phyloP scores from a whole-genome alignment of 1,139 yeast species.

The Blastobotrys serpentis region DNA sequence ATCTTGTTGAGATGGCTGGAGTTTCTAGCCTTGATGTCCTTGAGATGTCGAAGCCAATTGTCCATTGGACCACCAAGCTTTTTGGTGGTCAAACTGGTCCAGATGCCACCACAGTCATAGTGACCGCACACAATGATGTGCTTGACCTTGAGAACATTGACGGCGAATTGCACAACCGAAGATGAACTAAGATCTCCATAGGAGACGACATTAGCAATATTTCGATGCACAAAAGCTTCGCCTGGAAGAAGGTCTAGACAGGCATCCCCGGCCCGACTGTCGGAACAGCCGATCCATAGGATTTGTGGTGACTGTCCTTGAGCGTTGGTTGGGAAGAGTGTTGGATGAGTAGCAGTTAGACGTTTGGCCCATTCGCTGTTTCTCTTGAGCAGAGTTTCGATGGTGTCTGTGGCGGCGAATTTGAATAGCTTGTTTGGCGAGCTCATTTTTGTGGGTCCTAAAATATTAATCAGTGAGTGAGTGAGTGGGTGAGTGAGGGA shows the following conservation, averaged over 20 bases:
- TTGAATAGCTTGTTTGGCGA: conserved; percentile 9
- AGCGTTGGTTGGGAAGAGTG: conserved; percentile 65
- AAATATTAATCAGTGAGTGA: neutral
- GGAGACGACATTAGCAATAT: conserved; percentile 79
- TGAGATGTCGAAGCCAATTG: conserved; percentile 72
- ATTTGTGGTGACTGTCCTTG: conserved; percentile 93
- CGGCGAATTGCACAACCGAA: conserved; percentile 87
- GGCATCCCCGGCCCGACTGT: conserved; percentile 83
- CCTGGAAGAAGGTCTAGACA: conserved; percentile 82
- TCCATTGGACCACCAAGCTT: conserved; percentile 74
- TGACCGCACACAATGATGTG: conserved; percentile 95
- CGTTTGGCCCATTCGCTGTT: conserved; percentile 68
- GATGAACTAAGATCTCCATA: conserved; percentile 73
- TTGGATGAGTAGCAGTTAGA: conserved; percentile 59
- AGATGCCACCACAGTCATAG: conserved; percentile 94
- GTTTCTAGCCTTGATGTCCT: conserved; percentile 66
- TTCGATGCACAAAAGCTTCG: conserved; percentile 89
- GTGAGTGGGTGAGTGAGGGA: neutral
- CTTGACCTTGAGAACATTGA: conserved; percentile 78
- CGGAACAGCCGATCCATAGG: conserved; percentile 94
- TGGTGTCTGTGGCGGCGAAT: conserved; percentile 16
- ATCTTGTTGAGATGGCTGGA: conserved; percentile 40
- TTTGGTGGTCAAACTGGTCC: conserved; percentile 75
- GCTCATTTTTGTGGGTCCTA: too few species aligned
- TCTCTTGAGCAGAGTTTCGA: conserved; percentile 64